These are phyloP conservation scores for Candida sonorensis DNA, from an alignment of 805 yeast genomes.

Conservation along the genomic window DNA sequence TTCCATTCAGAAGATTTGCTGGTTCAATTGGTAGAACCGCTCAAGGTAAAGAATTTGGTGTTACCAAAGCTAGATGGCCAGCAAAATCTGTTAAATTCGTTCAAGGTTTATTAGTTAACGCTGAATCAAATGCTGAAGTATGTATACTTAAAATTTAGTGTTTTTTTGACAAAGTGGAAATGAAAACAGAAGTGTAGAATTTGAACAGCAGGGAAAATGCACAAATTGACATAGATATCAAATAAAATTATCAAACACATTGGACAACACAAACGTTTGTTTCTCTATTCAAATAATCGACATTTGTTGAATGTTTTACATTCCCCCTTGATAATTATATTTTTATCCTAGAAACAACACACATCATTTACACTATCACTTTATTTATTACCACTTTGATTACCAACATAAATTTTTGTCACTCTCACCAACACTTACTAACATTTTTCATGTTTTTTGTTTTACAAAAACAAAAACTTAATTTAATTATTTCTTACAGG, in stretches of 20 bases:
- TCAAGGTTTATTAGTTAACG: constrained; percentile 92
- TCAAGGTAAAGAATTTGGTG: constrained; percentile 99
- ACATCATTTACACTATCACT: too few relatives aligned
- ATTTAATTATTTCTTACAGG: constrained; percentile 26
- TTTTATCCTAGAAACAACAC: too few relatives aligned
- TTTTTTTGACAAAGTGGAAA: constrained; percentile 1
- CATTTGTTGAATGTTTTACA: too few relatives aligned
- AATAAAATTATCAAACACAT: too few relatives aligned
- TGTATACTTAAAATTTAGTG: constrained; percentile 20
- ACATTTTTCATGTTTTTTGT: constrained; percentile 8
- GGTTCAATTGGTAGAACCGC: constrained; percentile 98
- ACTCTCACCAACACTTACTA: constrained; percentile 10
- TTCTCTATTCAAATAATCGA: too few relatives aligned
- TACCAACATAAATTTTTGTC: too few relatives aligned
- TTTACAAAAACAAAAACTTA: constrained; percentile 4
- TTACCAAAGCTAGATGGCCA: constrained; percentile 99
- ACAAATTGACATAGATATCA: too few relatives aligned
- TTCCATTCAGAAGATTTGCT: constrained; percentile 98
- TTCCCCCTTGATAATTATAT: too few relatives aligned
- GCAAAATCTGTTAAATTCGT: constrained; percentile 95
- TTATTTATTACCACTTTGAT: too few relatives aligned
- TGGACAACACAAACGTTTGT: too few relatives aligned
- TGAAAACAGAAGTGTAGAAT: too few relatives aligned
- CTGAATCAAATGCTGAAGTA: constrained; percentile 96
- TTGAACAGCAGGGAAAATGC: too few relatives aligned